Evolutionary conservation across 352 stramenopile genomes (phyloP).

Genomic region (Pythium aristosporum): DNA sequence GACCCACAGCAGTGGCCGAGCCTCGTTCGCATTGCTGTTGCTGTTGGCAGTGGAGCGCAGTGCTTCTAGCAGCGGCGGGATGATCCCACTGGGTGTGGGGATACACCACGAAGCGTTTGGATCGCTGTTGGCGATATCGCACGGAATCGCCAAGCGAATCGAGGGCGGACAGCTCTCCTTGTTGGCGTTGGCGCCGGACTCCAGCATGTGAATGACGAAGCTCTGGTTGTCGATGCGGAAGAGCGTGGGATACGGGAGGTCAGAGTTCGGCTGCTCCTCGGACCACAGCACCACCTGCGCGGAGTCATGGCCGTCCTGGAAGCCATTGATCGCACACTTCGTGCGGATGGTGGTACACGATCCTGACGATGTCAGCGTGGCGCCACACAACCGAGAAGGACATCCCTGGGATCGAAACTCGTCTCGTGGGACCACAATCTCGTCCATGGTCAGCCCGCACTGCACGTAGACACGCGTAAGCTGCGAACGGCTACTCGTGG

Average conservation of each 20-base stretch:
- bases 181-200: background rate
- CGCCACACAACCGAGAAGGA: slow-evolving; percentile 7
- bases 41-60: background rate
- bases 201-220: slow-evolving; percentile 40
- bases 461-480: slow-evolving; percentile 29
- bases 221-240: slow-evolving; percentile 33
- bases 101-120: slow-evolving; percentile 36
- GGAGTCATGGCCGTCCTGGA: background rate
- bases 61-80: slow-evolving; percentile 27
- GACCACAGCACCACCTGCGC: slow-evolving; percentile 27
- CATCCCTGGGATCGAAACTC: slow-evolving; percentile 31
- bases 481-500: slow-evolving; percentile 12
- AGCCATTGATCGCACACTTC: slow-evolving; percentile 16
- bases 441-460: slow-evolving; percentile 49
- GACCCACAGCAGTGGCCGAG: slow-evolving; percentile 16
- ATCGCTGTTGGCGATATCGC: slow-evolving; percentile 23
- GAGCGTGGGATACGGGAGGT: slow-evolving; percentile 39
- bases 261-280: slow-evolving; percentile 44
- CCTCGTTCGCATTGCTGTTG: slow-evolving; percentile 3
- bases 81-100: slow-evolving; percentile 29
- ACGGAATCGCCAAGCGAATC: slow-evolving; percentile 42
- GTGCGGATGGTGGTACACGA: slow-evolving; percentile 36
- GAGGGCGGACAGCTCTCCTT: slow-evolving; percentile 26
- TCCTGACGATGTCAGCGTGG: slow-evolving; percentile 10
- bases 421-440: slow-evolving; percentile 29